Conservation (phyloP, 1,284 basidiomycete genomes). For the Ceratobasidium sp. region DNA sequence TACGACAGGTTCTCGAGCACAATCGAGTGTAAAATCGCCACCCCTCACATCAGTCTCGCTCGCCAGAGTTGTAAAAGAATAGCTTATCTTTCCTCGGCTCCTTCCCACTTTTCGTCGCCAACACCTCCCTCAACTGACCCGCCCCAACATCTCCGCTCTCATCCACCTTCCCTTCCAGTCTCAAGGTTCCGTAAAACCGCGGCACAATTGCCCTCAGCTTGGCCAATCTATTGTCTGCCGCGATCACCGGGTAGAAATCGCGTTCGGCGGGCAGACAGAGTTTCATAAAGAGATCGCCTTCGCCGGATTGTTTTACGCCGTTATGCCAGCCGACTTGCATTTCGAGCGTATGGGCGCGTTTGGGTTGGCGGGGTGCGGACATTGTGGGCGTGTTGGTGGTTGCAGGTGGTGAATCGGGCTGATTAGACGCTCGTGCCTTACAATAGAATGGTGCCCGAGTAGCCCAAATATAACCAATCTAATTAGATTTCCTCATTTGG, state of each 20-base stretch:
- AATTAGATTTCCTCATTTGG: background rate
- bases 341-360: conserved; percentile 55
- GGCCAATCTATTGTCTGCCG: conserved; percentile 52
- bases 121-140: conserved; percentile 47
- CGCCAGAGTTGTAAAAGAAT: background rate
- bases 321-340: conserved; percentile 90
- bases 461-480: background rate
- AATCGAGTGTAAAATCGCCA: conserved; percentile 60
- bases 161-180: conserved; percentile 69
- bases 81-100: conserved; percentile 65
- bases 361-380: conserved; percentile 7
- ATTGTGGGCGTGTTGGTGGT: conserved; percentile 10
- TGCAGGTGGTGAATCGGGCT: conserved; percentile 1
- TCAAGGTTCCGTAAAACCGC: conserved; percentile 79
- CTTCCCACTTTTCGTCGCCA: conserved; percentile 47
- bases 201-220: conserved; percentile 67
- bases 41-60: conserved; percentile 1
- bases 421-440: conserved; percentile 5
- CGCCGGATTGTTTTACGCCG: conserved; percentile 77
- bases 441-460: background rate
- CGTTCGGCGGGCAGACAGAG: conserved; percentile 78
- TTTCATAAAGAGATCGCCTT: conserved; percentile 87
- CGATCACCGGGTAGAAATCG: conserved; percentile 79
- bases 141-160: conserved; percentile 51
- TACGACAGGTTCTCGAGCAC: conserved; percentile 68